Base-by-base conservation (phyloP, 1,284 basidiomycete species). In the Heimioporus retisporus region DNA sequence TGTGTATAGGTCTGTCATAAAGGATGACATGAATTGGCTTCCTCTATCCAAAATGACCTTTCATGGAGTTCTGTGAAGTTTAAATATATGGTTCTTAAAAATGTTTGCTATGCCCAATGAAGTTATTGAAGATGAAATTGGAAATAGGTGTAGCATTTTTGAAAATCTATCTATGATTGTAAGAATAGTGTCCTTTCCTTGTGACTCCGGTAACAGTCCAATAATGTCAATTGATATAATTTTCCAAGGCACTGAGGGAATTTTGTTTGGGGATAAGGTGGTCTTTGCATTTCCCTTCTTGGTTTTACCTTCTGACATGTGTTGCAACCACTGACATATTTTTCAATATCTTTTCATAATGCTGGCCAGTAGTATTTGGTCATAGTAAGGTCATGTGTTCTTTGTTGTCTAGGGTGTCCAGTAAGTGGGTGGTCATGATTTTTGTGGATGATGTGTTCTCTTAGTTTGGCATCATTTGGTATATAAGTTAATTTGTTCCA, bases 161-260 rank as follows among this genome's bases (percentile, higher is more conserved):
- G 77, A 79, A 31, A 83, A 74, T 0, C 71, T 65, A 67, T 85
- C 80, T 0, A 82, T 77, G 0, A 84, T 67, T 3, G 82, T 81
- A 7, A 84, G 65, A 55, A 86, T 79, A 0, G 71, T 55, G 67
- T 85, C 70, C 46, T 69, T 78, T 0, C 81, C 82, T 19, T 77
- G 28, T 0, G 72, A 78, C 6, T 64, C 48, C 0, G 82, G 83
- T 0, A 86, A 73, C 5, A 25, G 66, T 0, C 56, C 21, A 3
- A 60, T 59, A 4, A 59, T 15, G 6, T 59, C 31, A 8, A 60
- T 53, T 1, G 50, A 42, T 31, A 60, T 60, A 21, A 42, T 40
- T 19, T 60, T n/a, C 50, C 59, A 60, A 2, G 59, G 59, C 4
- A 7, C 10, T 1, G 21, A 42, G 3, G 50, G 50, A 2, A 54